Percentiles rank a stretch among this genome's conserved stretches.
Evolutionary conservation across 2,329 filamentous ascomycete genomes (phyloP).

Genomic region (Nigrospora osmanthi): DNA sequence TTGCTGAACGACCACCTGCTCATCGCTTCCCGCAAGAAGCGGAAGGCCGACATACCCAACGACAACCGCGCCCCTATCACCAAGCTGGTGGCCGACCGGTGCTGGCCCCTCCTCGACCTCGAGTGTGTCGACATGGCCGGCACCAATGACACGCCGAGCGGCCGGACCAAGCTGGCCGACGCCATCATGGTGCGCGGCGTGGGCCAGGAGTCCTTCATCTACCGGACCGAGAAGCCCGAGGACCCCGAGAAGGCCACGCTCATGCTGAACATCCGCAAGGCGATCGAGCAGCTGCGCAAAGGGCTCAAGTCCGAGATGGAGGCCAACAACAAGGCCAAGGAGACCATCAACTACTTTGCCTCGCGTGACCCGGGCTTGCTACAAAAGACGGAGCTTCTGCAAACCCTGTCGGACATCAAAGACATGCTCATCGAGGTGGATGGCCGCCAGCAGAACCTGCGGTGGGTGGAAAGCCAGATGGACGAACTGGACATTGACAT

Average conservation of each 20-base stretch:
- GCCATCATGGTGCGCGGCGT: constrained; percentile 84
- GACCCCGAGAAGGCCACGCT: constrained; percentile 71
- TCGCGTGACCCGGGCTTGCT: constrained; percentile 69
- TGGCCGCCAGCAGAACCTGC: constrained; percentile 90
- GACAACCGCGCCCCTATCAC: constrained; percentile 47
- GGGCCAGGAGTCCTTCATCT: constrained; percentile 87
- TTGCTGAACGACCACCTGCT: constrained; percentile 91
- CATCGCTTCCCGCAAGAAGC: constrained; percentile 87
- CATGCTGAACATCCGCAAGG: constrained; percentile 84
- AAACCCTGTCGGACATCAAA: constrained; percentile 69
- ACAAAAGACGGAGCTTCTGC: constrained; percentile 73
- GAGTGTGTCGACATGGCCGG: constrained; percentile 83
- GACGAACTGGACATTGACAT: constrained; percentile 96
- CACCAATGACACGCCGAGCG: constrained; percentile 47
- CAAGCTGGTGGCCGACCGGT: constrained; percentile 87
- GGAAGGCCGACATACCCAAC: constrained; percentile 62
- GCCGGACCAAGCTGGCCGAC: constrained; percentile 62
- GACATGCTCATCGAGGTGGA: constrained; percentile 93
- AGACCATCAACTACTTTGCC: constrained; percentile 81
- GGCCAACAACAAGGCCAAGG: constrained; percentile 73
- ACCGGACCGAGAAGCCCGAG: constrained; percentile 78
- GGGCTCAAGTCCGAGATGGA: constrained; percentile 80
- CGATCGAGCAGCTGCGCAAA: constrained; percentile 85
- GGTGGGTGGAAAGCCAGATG: constrained; percentile 92
- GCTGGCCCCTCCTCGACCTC: constrained; percentile 89